Evolutionary conservation across 2,329 filamentous ascomycete species (phyloP).

Genomic region (Xylariaceae sp.): DNA sequence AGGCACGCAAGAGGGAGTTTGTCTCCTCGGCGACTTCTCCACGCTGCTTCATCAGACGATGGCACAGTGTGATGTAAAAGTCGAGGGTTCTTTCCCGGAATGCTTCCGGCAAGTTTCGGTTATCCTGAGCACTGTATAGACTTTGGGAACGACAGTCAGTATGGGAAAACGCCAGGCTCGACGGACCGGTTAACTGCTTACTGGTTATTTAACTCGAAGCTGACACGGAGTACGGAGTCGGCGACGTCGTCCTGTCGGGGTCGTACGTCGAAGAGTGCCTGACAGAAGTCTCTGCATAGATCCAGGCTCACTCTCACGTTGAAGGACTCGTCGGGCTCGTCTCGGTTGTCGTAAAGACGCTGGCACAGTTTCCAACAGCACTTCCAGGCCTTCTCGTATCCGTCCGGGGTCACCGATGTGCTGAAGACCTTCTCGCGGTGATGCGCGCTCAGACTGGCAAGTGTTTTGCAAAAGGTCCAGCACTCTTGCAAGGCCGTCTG

Average conservation of each 20-base stretch:
- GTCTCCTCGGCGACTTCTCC: slow-evolving; percentile 74
- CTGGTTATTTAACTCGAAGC: slow-evolving; percentile 94
- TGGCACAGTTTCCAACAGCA: slow-evolving; percentile 92
- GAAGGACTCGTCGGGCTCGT: slow-evolving; percentile 61
- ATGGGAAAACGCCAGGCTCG: neutral
- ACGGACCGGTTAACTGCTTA: slow-evolving; percentile 31
- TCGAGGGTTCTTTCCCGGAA: slow-evolving; percentile 88
- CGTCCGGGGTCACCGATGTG: slow-evolving; percentile 65
- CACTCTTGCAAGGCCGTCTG: slow-evolving; percentile 76
- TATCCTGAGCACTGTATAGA: slow-evolving; percentile 85
- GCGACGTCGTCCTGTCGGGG: slow-evolving; percentile 70
- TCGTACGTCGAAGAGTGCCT: slow-evolving; percentile 82
- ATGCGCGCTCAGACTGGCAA: slow-evolving; percentile 77
- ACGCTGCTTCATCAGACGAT: slow-evolving; percentile 92
- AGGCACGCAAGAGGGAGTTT: slow-evolving; percentile 76
- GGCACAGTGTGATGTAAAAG: slow-evolving; percentile 90
- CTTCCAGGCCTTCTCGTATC: slow-evolving; percentile 86
- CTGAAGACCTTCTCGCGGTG: slow-evolving; percentile 76
- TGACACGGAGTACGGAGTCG: slow-evolving; percentile 85
- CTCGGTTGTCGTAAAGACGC: slow-evolving; percentile 74
- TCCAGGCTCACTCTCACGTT: slow-evolving; percentile 73
- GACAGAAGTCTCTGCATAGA: slow-evolving; percentile 86
- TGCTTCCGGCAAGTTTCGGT: slow-evolving; percentile 69
- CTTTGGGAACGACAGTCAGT: slow-evolving; percentile 30
- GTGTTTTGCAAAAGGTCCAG: slow-evolving; percentile 89